Conservation (phyloP, 148 eudicot genomes). For the Silene conica region DNA sequence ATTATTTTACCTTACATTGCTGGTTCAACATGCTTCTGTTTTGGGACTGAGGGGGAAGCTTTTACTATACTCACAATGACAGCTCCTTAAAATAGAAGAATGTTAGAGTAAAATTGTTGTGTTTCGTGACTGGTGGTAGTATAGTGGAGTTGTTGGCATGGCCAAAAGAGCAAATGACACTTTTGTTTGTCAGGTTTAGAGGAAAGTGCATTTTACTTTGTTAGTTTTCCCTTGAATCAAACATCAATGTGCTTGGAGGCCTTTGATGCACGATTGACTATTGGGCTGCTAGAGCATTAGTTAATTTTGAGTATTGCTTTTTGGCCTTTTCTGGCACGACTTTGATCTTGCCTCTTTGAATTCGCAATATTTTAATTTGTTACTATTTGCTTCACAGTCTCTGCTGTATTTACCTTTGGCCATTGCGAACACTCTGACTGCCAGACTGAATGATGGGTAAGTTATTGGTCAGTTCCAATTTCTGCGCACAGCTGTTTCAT, state of each 20-base stretch:
- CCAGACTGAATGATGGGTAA: slow-evolving; percentile 90
- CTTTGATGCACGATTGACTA: not conserved
- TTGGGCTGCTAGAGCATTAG: not conserved
- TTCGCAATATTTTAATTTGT: not conserved
- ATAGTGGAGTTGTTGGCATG: not conserved
- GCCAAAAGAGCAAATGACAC: not conserved
- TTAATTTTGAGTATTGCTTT: not conserved
- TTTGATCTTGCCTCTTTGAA: not conserved
- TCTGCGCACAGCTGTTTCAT: not conserved
- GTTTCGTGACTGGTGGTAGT: not conserved
- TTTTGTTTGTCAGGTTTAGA: not conserved
- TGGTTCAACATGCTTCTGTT: too few species aligned
- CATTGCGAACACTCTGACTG: slow-evolving; percentile 89
- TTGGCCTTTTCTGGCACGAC: not conserved
- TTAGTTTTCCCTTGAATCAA: not conserved
- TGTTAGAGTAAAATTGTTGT: not conserved
- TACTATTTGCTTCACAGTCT: slow-evolving; percentile 43
- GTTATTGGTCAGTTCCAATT: not conserved
- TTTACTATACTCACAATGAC: not conserved
- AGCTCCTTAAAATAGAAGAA: not conserved
- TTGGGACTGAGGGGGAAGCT: not conserved
- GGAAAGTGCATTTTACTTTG: not conserved
- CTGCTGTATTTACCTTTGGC: slow-evolving; percentile 81
- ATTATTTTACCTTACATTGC: not conserved
- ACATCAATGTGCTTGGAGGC: not conserved